These are phyloP conservation scores for Mycena epipterygia DNA, from an alignment of 768 basidiomycete species.

Conservation along the genomic window DNA sequence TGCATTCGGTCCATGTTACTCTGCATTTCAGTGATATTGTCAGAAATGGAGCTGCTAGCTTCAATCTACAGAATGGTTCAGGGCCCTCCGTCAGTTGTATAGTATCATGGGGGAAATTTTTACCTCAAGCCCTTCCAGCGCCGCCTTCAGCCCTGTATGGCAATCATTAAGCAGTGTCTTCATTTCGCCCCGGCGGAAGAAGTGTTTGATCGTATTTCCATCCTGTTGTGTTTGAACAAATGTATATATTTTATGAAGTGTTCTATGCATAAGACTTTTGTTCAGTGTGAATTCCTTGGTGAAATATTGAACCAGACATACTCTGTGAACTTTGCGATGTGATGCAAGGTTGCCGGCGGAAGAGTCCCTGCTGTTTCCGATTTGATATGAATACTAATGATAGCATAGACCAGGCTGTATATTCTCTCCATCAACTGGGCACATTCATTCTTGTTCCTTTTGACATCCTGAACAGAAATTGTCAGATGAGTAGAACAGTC, in stretches of 20 bases:
- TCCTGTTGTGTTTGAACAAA: background rate
- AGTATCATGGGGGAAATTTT: too few species aligned
- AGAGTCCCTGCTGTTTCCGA: background rate
- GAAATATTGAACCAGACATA: background rate
- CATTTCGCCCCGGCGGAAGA: too few species aligned
- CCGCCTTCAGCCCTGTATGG: background rate
- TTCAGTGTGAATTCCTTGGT: background rate
- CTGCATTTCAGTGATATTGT: too few species aligned
- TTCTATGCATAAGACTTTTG: background rate
- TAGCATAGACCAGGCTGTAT: background rate
- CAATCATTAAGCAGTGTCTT: too few species aligned
- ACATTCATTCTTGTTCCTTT: background rate
- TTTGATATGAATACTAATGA: background rate
- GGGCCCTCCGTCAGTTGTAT: too few species aligned
- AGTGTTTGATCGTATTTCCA: background rate
- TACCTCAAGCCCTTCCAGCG: background rate
- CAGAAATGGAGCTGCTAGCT: too few species aligned
- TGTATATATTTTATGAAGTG: background rate
- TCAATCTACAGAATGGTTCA: too few species aligned
- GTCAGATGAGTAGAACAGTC: background rate
- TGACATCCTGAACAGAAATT: background rate
- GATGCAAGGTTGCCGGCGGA: background rate
- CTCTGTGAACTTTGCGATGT: background rate
- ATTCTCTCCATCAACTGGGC: background rate
- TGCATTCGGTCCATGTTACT: too few species aligned